Evolutionary conservation across 768 basidiomycete genomes (phyloP), one percentile per base, ranked within the genome.

Genomic region (Rhizopogon vinicolor): DNA sequence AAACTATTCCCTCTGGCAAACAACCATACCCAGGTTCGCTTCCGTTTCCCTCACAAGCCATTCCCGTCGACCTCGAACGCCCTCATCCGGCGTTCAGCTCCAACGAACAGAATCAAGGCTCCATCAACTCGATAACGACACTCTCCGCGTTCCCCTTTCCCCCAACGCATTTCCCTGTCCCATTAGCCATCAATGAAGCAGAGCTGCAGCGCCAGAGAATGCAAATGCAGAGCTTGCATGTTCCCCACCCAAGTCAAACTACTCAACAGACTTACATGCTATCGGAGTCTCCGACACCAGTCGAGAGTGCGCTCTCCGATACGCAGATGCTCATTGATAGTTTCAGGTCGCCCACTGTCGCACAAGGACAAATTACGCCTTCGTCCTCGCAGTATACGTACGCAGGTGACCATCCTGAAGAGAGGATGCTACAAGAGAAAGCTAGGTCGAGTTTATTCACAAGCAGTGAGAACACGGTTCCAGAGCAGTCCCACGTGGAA

Each of bases 71-170:
- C 35, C 44, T 54, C 39, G 66, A 66, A 52, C 65, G 53, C n/a
- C 68, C 68, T 0, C 63, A 59, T 33, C 66, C 65, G 13, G 58
- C 69, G 7, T 62, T 68, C 39, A 52, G 42, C 19, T 29, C 48
- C 37, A 51, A 37, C 12, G 57, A 50, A 31, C 63, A 63, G 39
- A 62, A 59, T 12, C 68, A 70, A 37, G 68, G 68, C 18, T 70
- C 68, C 0, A 59, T 71, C 57, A 70, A 68, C 53, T 84, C 85
- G 28, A 76, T 87, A n/a, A 77, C 85, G 18, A 85, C 87, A 1
- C 72, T 91, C 22, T 87, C 85, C 33, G 85, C 83, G 0, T 91
- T 91, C 66, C 89, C 89, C 22, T 69, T 78, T 0, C 89, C 89
- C 14, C 89, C 89, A 0, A 82, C 81, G 0, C 87, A 89, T 65